Evolutionary conservation across 2,329 filamentous ascomycete species (phyloP), one percentile per base, ranked within the genome.

Genomic region (Trichoderma lentiforme): DNA sequence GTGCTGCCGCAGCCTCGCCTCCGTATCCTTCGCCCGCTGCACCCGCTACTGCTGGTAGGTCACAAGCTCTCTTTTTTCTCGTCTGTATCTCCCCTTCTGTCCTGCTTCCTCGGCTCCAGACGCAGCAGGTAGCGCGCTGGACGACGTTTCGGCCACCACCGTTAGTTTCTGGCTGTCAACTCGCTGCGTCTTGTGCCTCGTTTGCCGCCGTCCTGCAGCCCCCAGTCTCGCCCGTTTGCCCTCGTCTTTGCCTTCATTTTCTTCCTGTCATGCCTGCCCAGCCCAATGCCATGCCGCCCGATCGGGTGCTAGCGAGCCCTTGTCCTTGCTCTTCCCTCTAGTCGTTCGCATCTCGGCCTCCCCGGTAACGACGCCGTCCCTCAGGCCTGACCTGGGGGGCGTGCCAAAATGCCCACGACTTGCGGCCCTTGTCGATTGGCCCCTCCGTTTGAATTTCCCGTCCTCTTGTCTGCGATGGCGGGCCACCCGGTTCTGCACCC

Each of bases 261-360:
- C 60, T 39, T 34, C 39, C 36, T 60, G 30, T 61, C 62, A 66
- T 71, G 67, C 61, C 53, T 30, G 61, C 67, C 67, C 60, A 66
- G 60, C 67, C 57, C 34, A 51, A 36, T 36, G 57, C 24, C 67
- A 62, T 62, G 51, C 71, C 68, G 61, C 68, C 43, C 71, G 61
- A 60, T 73, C 68, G 71, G 68, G 60, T 71, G 57, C 71, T 51
- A 58, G 67, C 51, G 21, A 62, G 61, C 71, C 71, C 67, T 71
- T 73, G 61, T 66, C 47, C 68, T 65, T 66, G 68, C 61, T 24
- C 60, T 61, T 26, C 39, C 51, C 51, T 64, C 71, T 71, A 58
- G 51, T 32, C 68, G 56, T 66, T 61, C 61, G 53, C 71, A 70
- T 71, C 67, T 73, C 71, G 71, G 71, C 66, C 71, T 73, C 68